Conservation (phyloP, 2,329 filamentous ascomycete species). For the Leptosphaerulina australis region DNA sequence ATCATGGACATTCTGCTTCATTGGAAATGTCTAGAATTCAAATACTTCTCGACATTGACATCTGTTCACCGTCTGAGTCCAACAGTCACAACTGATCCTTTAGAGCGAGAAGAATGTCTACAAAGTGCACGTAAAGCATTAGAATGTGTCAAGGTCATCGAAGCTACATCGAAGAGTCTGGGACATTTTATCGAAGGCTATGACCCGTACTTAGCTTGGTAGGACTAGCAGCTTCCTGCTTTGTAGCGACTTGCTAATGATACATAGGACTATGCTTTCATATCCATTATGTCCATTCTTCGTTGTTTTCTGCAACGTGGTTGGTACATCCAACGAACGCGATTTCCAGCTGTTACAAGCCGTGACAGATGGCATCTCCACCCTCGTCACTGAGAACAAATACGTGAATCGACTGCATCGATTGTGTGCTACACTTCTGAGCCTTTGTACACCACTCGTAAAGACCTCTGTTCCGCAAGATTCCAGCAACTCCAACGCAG, state of each 20-base stretch:
- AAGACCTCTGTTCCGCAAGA: conserved; percentile 5
- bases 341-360: conserved; percentile 43
- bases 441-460: conserved; percentile 40
- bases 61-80: conserved; percentile 42
- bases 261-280: conserved; percentile 40
- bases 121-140: conserved; percentile 41
- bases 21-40: conserved; percentile 43
- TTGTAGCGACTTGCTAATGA: conserved; percentile 12
- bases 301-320: conserved; percentile 47
- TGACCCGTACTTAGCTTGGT: conserved; percentile 41
- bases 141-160: conserved; percentile 35
- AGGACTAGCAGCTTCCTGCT: background rate
- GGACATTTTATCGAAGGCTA: conserved; percentile 41
- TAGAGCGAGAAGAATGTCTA: conserved; percentile 42
- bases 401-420: conserved; percentile 37
- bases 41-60: conserved; percentile 42
- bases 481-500: background rate
- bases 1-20: conserved; percentile 35
- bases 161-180: conserved; percentile 29
- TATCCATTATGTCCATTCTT: conserved; percentile 45
- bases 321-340: conserved; percentile 39
- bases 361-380: conserved; percentile 36
- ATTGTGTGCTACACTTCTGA: conserved; percentile 38
- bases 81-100: conserved; percentile 33
- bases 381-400: conserved; percentile 39